phyloP scores from a whole-genome alignment of 345 rosid genomes.

The Brassica juncea region DNA sequence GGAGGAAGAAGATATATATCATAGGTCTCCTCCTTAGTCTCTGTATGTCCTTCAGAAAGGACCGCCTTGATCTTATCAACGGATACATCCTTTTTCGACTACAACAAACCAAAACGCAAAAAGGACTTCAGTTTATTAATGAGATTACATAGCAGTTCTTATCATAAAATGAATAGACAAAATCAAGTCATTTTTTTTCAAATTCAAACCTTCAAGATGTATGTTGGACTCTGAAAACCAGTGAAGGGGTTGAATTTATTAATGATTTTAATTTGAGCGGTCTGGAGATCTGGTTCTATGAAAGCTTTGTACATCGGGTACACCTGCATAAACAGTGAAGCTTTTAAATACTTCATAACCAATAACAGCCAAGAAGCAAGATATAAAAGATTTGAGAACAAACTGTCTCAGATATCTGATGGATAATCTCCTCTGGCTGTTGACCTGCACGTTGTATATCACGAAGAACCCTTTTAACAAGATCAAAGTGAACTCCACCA shows the following conservation, averaged over 20 bases:
- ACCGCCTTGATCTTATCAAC: slow-evolving; percentile 73
- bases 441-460: slow-evolving; percentile 99
- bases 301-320: slow-evolving; percentile 99
- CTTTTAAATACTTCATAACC: background rate
- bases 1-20: slow-evolving; percentile 99
- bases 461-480: slow-evolving; percentile 92
- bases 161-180: background rate
- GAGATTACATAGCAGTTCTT: background rate
- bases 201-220: slow-evolving; percentile 80
- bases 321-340: slow-evolving; percentile 55
- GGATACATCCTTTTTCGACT: slow-evolving; percentile 74
- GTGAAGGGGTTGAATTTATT: slow-evolving; percentile 97
- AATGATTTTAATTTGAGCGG: slow-evolving; percentile 86
- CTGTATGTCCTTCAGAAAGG: slow-evolving; percentile 64
- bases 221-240: slow-evolving; percentile 96
- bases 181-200: background rate
- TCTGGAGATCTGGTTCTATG: slow-evolving; percentile 98
- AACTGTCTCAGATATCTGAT: slow-evolving; percentile 98
- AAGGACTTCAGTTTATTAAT: background rate
- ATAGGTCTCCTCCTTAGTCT: slow-evolving; percentile 80
- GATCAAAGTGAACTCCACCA: slow-evolving; percentile 99
- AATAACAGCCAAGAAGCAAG: background rate
- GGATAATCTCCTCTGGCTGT: slow-evolving; percentile 96
- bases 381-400: slow-evolving; percentile 15
- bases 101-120: slow-evolving; percentile 39